Percentiles rank a stretch among this genome's conserved stretches.
Conservation (phyloP, 2,329 filamentous ascomycete genomes). For the Septoria linicola region DNA sequence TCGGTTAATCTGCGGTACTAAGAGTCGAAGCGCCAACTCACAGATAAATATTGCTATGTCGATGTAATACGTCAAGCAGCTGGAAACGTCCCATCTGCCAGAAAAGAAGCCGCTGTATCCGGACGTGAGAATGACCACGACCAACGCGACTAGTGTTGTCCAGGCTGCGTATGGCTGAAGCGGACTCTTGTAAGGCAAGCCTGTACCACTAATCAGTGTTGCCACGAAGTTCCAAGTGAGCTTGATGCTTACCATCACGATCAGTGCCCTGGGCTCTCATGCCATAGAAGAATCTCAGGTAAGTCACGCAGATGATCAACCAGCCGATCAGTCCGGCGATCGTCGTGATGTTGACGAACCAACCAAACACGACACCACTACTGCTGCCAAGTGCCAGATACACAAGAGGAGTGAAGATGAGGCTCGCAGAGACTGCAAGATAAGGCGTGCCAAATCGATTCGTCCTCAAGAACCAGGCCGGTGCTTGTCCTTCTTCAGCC, state of each 20-base stretch:
- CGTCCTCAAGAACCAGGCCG: slow-evolving; percentile 48
- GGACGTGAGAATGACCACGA: slow-evolving; percentile 65
- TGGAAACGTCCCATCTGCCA: slow-evolving; percentile 37
- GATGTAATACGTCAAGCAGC: slow-evolving; percentile 24
- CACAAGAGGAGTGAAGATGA: slow-evolving; percentile 22
- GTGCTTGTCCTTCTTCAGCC: slow-evolving; percentile 52
- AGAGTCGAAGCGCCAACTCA: neutral
- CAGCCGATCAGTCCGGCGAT: slow-evolving; percentile 23
- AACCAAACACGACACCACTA: slow-evolving; percentile 21
- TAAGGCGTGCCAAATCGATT: slow-evolving; percentile 22
- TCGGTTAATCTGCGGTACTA: neutral
- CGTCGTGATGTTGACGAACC: slow-evolving; percentile 26
- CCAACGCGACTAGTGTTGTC: slow-evolving; percentile 55
- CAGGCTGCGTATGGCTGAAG: slow-evolving; percentile 57
- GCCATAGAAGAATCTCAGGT: slow-evolving; percentile 21
- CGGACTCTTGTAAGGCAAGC: slow-evolving; percentile 43
- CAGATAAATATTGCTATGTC: slow-evolving; percentile 23
- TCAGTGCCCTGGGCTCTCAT: slow-evolving; percentile 16
- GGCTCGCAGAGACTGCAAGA: slow-evolving; percentile 16
- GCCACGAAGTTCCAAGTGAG: no score
- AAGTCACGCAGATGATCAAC: slow-evolving; percentile 23
- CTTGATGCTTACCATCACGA: slow-evolving; percentile 17
- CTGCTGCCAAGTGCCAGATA: slow-evolving; percentile 22
- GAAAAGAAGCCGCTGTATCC: slow-evolving; percentile 58
- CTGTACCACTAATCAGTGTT: neutral